phyloP scores from a whole-genome alignment of 129 eudicot genomes.

The Deinandra increscens region DNA sequence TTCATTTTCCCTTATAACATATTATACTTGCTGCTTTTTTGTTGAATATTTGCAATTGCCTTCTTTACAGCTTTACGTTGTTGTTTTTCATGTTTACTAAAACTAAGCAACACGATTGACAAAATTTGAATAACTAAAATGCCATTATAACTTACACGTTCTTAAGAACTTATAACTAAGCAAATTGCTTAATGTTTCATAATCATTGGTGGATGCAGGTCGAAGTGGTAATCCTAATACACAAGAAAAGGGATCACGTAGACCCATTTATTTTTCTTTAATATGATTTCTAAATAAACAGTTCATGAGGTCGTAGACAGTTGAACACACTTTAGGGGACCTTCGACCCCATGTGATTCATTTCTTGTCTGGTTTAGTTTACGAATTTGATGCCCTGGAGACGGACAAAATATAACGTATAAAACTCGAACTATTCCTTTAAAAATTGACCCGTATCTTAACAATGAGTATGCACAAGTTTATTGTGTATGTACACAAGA shows the following conservation, averaged over 20 bases:
- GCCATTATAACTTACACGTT: background rate
- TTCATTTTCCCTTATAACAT: background rate
- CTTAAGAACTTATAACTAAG: background rate
- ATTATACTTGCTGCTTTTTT: background rate
- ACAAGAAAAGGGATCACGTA: background rate
- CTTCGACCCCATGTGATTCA: background rate
- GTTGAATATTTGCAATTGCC: background rate
- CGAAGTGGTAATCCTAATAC: background rate
- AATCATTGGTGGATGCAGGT: background rate
- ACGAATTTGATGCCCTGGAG: background rate
- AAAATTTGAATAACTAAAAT: background rate
- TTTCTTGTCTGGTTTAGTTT: slow-evolving; percentile 20
- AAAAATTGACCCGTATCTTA: slow-evolving; percentile 39
- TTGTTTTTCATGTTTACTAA: background rate
- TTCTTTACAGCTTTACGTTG: background rate
- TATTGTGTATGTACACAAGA: background rate
- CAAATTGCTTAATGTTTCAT: background rate
- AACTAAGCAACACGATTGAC: background rate
- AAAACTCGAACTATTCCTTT: background rate
- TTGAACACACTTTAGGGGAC: background rate
- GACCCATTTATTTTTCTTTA: background rate
- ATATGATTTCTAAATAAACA: no score
- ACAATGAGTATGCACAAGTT: background rate
- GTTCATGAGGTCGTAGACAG: no score
- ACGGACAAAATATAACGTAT: background rate